Percentiles rank a stretch among this genome's conserved stretches.
phyloP scores from a whole-genome alignment of 2,329 filamentous ascomycete genomes.

The Aspergillus thermomutatus region DNA sequence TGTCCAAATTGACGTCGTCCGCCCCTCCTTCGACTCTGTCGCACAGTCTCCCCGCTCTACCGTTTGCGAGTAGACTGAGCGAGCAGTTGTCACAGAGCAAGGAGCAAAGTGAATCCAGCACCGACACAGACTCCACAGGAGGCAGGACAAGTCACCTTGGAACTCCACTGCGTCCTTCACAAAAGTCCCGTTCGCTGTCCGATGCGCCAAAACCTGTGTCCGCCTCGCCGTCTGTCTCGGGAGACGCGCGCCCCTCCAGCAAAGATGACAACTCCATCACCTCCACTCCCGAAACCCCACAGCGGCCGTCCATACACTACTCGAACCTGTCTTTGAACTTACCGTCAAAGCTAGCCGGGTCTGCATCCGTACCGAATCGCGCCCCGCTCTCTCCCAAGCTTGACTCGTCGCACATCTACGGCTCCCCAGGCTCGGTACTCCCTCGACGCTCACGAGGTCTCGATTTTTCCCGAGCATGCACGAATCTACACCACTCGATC shows the following conservation, averaged over 20 bases:
- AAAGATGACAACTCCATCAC: conserved; percentile 65
- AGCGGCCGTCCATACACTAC: conserved; percentile 60
- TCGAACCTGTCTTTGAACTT: conserved; percentile 69
- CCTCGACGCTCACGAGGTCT: conserved; percentile 85
- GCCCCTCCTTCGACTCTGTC: conserved; percentile 17
- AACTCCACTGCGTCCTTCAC: conserved; percentile 27
- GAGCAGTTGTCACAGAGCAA: conserved; percentile 32
- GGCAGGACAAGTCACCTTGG: conserved; percentile 17
- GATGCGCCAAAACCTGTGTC: conserved; percentile 60
- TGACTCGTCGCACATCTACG: conserved; percentile 79
- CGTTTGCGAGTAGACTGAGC: conserved; percentile 36
- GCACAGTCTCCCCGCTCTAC: conserved; percentile 17
- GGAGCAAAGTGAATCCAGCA: conserved; percentile 14
- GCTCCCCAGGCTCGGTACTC: conserved; percentile 81
- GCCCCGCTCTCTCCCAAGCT: conserved; percentile 79
- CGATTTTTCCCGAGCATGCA: conserved; percentile 90
- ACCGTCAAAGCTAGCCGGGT: conserved; percentile 50
- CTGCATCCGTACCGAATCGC: conserved; percentile 54
- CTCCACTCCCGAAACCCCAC: conserved; percentile 65
- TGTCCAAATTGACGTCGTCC: conserved; percentile 20
- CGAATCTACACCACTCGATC: conserved; percentile 92
- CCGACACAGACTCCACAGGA: conserved; percentile 7
- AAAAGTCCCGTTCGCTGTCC: conserved; percentile 62
- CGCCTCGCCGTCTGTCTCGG: conserved; percentile 58
- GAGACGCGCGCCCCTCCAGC: conserved; percentile 52